Evolutionary conservation across 345 rosid species (phyloP), one percentile per base, ranked within the genome.

Genomic region (Nasturtium officinale): DNA sequence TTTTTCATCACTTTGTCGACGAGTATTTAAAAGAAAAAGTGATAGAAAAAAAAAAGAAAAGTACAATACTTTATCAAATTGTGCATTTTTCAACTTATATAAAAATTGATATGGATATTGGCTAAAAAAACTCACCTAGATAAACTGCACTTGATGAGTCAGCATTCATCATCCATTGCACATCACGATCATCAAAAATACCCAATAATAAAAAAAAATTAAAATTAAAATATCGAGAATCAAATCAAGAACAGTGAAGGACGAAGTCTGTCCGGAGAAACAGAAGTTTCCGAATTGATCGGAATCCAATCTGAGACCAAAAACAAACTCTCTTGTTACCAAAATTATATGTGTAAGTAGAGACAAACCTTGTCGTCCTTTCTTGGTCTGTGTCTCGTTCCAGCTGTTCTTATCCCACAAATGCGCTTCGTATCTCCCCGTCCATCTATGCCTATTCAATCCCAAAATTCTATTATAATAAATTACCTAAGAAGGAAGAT

Each of bases 391-490:
- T 3, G 97, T 81, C 67, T 85, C 94, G 71, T 88, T 90, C 95
- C 95, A 90, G 77, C 90, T 78, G 69, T 87, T 87, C 82, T 88
- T 90, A 71, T 90, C 94, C 97, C 94, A 85, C 75, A 90, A 71
- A 80, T 90, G 94, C 62, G 94, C 97, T 72, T 90, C 94, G 62
- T 85, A 88, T 55, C 94, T 82, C 16, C 97, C 92, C 0, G 94
- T 90, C 94, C 97, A 88, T 75, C 97, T 81, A 77, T 90, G 94
- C 85, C 92, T 90, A 67, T 52, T 50, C 54, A 37, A 57, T 6
- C 46, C 16, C 16, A n/a, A 43, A 11, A 37, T 9, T 7, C 2
- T 33, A 6, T 13, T 16, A 1, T 7, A 57, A 29, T 51, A 15
- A 13, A 16, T 28, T 35, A 15, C 32, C 9, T 13, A 2, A 28